A percentile compares a stretch with the other conserved stretches of the same genome.
phyloP scores from a whole-genome alignment of 441 rosid genomes.

The Jatropha podagrica region DNA sequence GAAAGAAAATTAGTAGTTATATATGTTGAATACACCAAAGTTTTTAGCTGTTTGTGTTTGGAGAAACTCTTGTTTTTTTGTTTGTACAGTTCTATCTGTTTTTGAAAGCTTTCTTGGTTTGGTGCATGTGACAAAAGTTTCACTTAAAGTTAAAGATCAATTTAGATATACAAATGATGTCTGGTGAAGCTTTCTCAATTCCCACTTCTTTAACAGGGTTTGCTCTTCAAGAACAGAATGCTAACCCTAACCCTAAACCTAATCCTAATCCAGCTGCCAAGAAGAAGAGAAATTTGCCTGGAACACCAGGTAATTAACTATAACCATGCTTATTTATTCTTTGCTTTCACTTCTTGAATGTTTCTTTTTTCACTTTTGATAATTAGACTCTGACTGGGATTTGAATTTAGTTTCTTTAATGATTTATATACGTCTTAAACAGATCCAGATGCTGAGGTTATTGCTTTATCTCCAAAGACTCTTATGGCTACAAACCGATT shows the following conservation, averaged over 20 bases:
- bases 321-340: background rate
- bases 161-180: constrained; percentile 48
- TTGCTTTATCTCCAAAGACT: constrained; percentile 61
- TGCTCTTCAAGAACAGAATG: constrained; percentile 43
- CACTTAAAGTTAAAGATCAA: background rate
- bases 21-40: constrained; percentile 32
- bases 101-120: constrained; percentile 29
- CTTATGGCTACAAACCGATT: constrained; percentile 66
- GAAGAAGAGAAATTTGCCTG: constrained; percentile 68
- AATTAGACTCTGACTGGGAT: background rate
- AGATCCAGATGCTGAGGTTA: constrained; percentile 74
- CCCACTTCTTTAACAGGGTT: constrained; percentile 48
- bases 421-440: background rate
- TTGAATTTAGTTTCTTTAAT: background rate
- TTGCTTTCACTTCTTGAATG: background rate
- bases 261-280: constrained; percentile 34
- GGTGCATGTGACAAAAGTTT: background rate
- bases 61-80: constrained; percentile 31
- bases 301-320: constrained; percentile 54
- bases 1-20: constrained; percentile 22
- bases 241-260: constrained; percentile 43
- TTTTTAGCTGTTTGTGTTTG: constrained; percentile 52
- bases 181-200: constrained; percentile 63
- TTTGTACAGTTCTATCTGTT: constrained; percentile 31
- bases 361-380: background rate